Evolutionary conservation across 768 basidiomycete species (phyloP).

Genomic region (Leucocoprinus leucothites): DNA sequence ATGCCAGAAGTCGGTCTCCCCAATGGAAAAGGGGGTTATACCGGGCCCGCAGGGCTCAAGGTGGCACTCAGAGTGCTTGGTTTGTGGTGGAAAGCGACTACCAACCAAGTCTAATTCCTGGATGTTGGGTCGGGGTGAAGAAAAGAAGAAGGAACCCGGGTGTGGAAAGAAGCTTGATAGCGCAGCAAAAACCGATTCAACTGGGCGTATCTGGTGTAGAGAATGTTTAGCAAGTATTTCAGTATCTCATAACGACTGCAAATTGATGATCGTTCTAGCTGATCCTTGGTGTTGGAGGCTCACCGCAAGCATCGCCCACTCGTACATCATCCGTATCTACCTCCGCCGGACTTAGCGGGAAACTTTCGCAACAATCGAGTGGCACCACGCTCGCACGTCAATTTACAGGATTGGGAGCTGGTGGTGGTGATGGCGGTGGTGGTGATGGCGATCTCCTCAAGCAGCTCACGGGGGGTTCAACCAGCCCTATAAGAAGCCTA

Average conservation of each 20-base stretch:
- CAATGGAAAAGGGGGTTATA: slow-evolving; percentile 84
- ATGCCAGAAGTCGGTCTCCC: slow-evolving; percentile 68
- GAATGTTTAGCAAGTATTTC: slow-evolving; percentile 65
- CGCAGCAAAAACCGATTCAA: slow-evolving; percentile 69
- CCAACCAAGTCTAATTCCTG: slow-evolving; percentile 28
- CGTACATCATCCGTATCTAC: slow-evolving; percentile 33
- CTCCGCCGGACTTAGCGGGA: slow-evolving; percentile 36
- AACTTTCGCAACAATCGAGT: slow-evolving; percentile 54
- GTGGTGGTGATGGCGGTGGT: slow-evolving; percentile 29
- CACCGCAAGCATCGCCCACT: slow-evolving; percentile 52
- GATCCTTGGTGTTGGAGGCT: slow-evolving; percentile 46
- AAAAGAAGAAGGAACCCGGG: slow-evolving; percentile 61
- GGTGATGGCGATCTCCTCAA: slow-evolving; percentile 38
- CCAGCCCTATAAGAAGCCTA: slow-evolving; percentile 67
- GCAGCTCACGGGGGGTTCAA: slow-evolving; percentile 66
- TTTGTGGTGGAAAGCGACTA: slow-evolving; percentile 76
- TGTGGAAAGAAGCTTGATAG: slow-evolving; percentile 85
- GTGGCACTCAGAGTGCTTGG: slow-evolving; percentile 77
- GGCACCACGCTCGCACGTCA: slow-evolving; percentile 74
- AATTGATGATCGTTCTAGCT: slow-evolving; percentile 35
- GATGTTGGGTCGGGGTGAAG: slow-evolving; percentile 40
- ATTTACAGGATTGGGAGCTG: slow-evolving; percentile 60
- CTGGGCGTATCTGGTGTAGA: slow-evolving; percentile 78
- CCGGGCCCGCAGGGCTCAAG: slow-evolving; percentile 79
- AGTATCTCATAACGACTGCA: neutral